Conservation (phyloP, 1,284 basidiomycete species). For the Puccinia horiana region DNA sequence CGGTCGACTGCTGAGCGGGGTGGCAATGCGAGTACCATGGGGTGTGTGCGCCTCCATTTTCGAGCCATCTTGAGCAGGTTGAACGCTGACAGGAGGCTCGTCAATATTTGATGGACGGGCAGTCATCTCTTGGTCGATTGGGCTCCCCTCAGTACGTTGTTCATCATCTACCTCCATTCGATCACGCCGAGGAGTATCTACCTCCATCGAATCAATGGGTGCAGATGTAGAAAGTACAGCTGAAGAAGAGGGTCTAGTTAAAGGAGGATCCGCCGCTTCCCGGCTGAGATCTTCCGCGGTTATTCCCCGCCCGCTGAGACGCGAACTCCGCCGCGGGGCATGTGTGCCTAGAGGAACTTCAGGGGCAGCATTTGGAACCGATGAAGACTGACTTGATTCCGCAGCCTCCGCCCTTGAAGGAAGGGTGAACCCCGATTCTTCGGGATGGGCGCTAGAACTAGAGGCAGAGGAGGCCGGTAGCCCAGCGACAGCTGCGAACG, state of each 20-base stretch:
- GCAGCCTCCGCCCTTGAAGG: conserved; percentile 54
- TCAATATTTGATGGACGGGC: conserved; percentile 19
- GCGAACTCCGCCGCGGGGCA: conserved; percentile 41
- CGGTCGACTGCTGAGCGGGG: conserved; percentile 63
- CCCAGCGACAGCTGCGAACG: conserved; percentile 70
- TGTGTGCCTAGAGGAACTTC: conserved; percentile 32
- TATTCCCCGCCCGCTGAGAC: conserved; percentile 44
- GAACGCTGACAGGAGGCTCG: conserved; percentile 47
- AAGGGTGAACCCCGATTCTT: conserved; percentile 52
- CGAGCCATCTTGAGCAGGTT: conserved; percentile 69
- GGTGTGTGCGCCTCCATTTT: conserved; percentile 93
- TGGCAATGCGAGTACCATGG: conserved; percentile 87
- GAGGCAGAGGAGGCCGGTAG: conserved; percentile 61
- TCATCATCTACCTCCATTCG: conserved; percentile 46
- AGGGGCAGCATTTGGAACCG: conserved; percentile 5
- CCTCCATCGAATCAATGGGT: conserved; percentile 21
- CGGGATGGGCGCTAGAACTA: conserved; percentile 54
- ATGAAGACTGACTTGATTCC: conserved; percentile 56
- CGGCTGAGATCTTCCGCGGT: conserved; percentile 48
- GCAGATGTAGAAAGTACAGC: conserved; percentile 43
- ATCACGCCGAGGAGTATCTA: conserved; percentile 37
- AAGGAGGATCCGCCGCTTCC: conserved; percentile 13
- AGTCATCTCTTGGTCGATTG: conserved; percentile 44
- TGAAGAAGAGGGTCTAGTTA: conserved; percentile 20
- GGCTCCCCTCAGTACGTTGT: conserved; percentile 11